Conservation (phyloP, 495 filamentous ascomycete genomes). For the Talaromyces proteolyticus region DNA sequence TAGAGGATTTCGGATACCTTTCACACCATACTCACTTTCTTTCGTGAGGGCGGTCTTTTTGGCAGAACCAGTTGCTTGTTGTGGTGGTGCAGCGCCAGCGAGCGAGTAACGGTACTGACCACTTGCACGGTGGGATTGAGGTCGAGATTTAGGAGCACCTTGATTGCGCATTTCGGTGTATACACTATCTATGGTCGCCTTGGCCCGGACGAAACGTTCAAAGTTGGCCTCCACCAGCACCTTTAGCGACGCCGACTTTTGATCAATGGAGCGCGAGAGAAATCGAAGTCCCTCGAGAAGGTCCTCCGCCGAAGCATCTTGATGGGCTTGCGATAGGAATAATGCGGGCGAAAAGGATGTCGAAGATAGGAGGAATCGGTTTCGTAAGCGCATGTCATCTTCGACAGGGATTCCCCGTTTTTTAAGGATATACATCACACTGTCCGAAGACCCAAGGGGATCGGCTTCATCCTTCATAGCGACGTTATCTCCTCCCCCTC, state of each 20-base stretch:
- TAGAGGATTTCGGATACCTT: constrained; percentile 80
- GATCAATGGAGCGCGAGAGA: constrained; percentile 84
- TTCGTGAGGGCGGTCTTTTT: constrained; percentile 88
- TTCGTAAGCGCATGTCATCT: constrained; percentile 74
- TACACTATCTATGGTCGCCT: constrained; percentile 95
- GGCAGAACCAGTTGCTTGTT: constrained; percentile 17
- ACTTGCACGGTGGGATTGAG: constrained; percentile 55
- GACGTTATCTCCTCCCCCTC: constrained; percentile 63
- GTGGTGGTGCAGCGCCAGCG: constrained; percentile 31
- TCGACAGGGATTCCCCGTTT: constrained; percentile 74
- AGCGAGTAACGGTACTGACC: constrained; percentile 56
- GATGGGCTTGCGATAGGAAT: constrained; percentile 88
- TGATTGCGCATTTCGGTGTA: constrained; percentile 96
- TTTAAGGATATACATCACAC: constrained; percentile 76
- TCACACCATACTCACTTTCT: constrained; percentile 91
- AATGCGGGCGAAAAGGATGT: constrained; percentile 90
- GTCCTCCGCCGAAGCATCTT: constrained; percentile 69
- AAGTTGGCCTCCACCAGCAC: constrained; percentile 96
- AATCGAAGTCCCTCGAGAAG: constrained; percentile 75
- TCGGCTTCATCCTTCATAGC: constrained; percentile 89
- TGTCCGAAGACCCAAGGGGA: constrained; percentile 73
- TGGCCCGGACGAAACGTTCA: constrained; percentile 92
- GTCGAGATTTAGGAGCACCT: constrained; percentile 48
- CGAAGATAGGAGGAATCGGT: constrained; percentile 89
- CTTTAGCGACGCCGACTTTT: constrained; percentile 93